These are phyloP conservation scores for Fusarium incarnatum DNA, from an alignment of 2,329 filamentous ascomycete genomes.

Conservation along the genomic window DNA sequence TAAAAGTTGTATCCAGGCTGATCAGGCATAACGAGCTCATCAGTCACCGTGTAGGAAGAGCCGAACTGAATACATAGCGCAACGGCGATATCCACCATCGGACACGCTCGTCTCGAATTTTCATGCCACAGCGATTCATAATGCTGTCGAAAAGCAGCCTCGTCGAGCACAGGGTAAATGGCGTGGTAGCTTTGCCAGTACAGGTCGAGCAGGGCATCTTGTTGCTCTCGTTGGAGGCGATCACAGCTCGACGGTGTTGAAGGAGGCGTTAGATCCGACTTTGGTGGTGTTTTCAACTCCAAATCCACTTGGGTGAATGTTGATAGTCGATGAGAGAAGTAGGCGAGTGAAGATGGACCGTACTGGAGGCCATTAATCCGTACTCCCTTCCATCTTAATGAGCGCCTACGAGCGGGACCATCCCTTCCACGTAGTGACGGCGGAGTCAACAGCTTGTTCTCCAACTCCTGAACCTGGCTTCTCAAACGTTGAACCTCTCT, in stretches of 20 bases:
- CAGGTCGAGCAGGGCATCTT: conserved; percentile 60
- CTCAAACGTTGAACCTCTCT: conserved; percentile 44
- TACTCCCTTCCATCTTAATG: conserved; percentile 26
- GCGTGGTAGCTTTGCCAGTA: conserved; percentile 62
- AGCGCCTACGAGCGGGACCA: neutral
- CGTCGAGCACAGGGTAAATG: conserved; percentile 52
- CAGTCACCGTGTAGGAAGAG: conserved; percentile 41
- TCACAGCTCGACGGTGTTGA: neutral
- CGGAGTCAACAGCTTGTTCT: conserved; percentile 24
- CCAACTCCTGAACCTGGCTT: conserved; percentile 38
- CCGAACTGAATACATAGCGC: conserved; percentile 64
- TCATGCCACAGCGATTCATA: conserved; percentile 41
- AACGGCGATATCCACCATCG: conserved; percentile 64
- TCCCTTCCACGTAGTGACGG: neutral
- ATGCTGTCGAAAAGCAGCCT: conserved; percentile 39
- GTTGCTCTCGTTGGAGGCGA: conserved; percentile 54
- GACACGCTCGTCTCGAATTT: conserved; percentile 55
- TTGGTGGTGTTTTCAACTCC: neutral
- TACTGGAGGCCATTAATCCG: conserved; percentile 25
- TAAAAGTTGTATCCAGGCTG: conserved; percentile 57
- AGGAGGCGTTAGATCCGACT: neutral
- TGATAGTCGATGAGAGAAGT: conserved; percentile 41
- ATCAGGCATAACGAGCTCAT: conserved; percentile 50
- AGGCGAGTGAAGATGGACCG: conserved; percentile 41
- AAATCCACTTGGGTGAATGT: conserved; percentile 26